Base-by-base conservation (phyloP, 2,329 filamentous ascomycete genomes). In the Penicillium sp. region DNA sequence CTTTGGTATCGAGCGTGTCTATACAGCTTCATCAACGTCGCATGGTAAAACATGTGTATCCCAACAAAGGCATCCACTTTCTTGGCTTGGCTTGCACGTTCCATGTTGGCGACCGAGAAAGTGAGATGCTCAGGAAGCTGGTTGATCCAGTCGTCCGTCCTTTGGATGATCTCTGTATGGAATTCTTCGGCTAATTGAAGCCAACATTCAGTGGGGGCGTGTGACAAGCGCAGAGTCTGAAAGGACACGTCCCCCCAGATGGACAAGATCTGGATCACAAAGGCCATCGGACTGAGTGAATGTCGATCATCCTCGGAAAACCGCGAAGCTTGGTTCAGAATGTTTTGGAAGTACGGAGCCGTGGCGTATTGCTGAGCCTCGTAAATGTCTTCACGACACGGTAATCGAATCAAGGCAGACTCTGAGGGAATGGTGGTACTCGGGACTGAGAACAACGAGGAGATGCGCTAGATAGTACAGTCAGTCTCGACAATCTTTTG, bases 31-130 rank as follows among this genome's bases (percentile, higher is more conserved):
- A 86, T 78, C 57, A 81, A 67, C 0, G 81, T 76, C 40, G 80
- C 76, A 61, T 85, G 78, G 62, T 84, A 84, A n/a, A 86, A 69
- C 27, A 84, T 70, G 63, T 88, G 84, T 65, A 86, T 78, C 1
- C 77, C 79, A 46, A 86, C 68, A 59, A 83, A 84, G 0, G 76
- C 75, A 4, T 81, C 81, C 1, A 77, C 71, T 54, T 77, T 79
- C 26, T 77, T 76, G 28, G 71, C 68, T 11, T 74, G 67, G 5
- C 80, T 74, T 37, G 77, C 79, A 28, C 72, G 70, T 39, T 81
- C 75, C 11, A 87, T 68, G 48, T 85, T 86, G 46, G 74, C 68
- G 4, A 73, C 63, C 3, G 73, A 78, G 58, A 82, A 82, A 8
- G 66, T 63, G 26, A 86, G 68, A 34, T 76, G 68, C 7, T 72